Conservation (phyloP, 371 early-diverging fungal species). For the Apophysomyces variabilis region DNA sequence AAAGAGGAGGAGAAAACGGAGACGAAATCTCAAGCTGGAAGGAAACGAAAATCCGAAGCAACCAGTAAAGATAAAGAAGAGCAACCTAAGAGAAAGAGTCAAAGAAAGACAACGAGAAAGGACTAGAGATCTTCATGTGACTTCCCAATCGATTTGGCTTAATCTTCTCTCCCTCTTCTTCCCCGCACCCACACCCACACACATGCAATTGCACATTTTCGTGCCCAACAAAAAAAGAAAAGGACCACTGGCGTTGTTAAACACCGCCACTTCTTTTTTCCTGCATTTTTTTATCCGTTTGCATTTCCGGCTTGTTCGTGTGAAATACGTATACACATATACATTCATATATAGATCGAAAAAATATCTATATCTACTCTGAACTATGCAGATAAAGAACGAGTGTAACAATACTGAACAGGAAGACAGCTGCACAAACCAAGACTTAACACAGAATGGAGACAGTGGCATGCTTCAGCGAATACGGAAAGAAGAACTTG, state of each 20-base stretch:
- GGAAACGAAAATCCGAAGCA: not conserved
- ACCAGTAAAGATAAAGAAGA: not conserved
- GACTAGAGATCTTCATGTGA: no score
- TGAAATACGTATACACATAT: not conserved
- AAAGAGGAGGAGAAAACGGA: slow-evolving; percentile 3
- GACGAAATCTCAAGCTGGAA: not conserved
- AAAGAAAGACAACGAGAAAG: no score
- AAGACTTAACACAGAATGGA: not conserved
- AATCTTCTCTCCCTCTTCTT: no score
- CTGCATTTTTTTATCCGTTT: not conserved
- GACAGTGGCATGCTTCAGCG: not conserved
- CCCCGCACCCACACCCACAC: no score
- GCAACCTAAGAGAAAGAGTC: no score
- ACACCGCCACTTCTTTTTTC: no score
- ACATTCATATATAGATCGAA: not conserved
- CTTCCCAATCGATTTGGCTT: no score
- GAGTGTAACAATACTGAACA: not conserved
- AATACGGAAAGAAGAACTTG: slow-evolving; percentile 68
- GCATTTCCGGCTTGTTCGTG: not conserved
- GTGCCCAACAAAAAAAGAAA: no score
- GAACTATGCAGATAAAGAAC: slow-evolving; percentile 2
- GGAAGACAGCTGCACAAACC: not conserved
- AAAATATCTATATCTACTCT: not conserved
- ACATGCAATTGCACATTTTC: no score
- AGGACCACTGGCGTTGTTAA: no score